Conservation (phyloP, 2,329 filamentous ascomycete genomes). For the Fusarium pseudocircinatum region DNA sequence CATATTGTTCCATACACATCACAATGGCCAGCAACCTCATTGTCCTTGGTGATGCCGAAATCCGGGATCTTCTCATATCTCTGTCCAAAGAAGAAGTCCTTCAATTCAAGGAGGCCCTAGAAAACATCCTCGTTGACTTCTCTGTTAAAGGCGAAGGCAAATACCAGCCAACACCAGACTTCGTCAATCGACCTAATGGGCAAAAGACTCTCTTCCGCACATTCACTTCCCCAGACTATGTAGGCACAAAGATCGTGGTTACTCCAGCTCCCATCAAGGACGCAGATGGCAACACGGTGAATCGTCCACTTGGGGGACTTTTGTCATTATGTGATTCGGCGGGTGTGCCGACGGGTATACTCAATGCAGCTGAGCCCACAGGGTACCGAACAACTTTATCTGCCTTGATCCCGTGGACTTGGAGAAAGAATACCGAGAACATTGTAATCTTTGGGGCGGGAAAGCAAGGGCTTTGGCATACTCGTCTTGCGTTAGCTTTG, state of each 20-base stretch:
- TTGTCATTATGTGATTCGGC: conserved; percentile 24
- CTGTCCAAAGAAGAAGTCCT: conserved; percentile 22
- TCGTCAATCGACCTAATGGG: conserved; percentile 36
- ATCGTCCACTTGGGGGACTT: conserved; percentile 17
- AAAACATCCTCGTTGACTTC: conserved; percentile 24
- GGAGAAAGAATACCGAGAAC: conserved; percentile 51
- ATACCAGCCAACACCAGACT: conserved; percentile 34
- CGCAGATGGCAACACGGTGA: neutral
- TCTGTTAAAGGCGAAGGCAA: conserved; percentile 25
- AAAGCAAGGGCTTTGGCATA: conserved; percentile 77
- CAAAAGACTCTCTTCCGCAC: conserved; percentile 40
- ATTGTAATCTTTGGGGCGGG: conserved; percentile 75
- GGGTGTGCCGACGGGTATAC: conserved; percentile 53
- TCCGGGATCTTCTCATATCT: conserved; percentile 29
- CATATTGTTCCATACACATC: neutral
- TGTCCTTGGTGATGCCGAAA: conserved; percentile 26
- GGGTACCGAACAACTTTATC: conserved; percentile 74
- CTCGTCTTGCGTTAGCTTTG: conserved; percentile 70
- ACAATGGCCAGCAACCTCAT: conserved; percentile 1
- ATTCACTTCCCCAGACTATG: conserved; percentile 28
- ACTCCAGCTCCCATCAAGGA: conserved; percentile 11
- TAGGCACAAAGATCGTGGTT: conserved; percentile 42
- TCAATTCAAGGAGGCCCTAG: conserved; percentile 13
- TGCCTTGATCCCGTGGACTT: conserved; percentile 68
- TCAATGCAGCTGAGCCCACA: conserved; percentile 74